Conservation (phyloP, 2,329 filamentous ascomycete species). For the Metarhizium brunneum region DNA sequence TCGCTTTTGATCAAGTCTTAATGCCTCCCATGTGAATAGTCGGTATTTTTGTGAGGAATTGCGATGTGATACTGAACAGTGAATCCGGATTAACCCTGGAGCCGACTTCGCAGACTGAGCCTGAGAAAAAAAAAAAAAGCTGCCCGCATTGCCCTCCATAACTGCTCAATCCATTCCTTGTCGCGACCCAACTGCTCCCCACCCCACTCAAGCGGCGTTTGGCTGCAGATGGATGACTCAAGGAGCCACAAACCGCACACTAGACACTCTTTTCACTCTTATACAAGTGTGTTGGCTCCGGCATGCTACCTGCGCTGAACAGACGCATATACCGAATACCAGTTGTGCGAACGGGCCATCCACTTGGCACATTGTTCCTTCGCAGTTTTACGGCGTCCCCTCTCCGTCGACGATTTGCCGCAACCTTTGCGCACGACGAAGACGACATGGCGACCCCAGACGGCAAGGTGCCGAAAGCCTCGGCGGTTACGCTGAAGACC, state of each 20-base stretch:
- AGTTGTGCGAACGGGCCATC: slow-evolving; percentile 1
- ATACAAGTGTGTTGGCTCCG: slow-evolving; percentile 4
- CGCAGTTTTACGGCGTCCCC: slow-evolving; percentile 2
- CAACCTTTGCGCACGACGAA: neutral
- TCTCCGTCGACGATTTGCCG: neutral
- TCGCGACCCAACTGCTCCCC: slow-evolving; percentile 4
- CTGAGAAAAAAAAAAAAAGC: neutral
- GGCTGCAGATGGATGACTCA: slow-evolving; percentile 8
- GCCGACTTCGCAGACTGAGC: neutral
- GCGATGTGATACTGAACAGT: neutral
- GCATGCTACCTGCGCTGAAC: slow-evolving; percentile 12
- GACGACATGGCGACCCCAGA: slow-evolving; percentile 22
- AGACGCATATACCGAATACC: slow-evolving; percentile 3
- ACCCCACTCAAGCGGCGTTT: slow-evolving; percentile 6
- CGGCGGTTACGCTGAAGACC: slow-evolving; percentile 55
- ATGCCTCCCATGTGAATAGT: neutral
- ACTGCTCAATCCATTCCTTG: neutral
- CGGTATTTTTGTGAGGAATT: neutral
- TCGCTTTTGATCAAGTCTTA: neutral
- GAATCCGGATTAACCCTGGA: neutral
- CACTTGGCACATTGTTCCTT: slow-evolving; percentile 1
- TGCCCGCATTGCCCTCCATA: neutral
- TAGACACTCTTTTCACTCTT: slow-evolving; percentile 5
- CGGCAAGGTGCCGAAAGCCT: slow-evolving; percentile 35
- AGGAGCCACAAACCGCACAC: slow-evolving; percentile 7